Evolutionary conservation across 805 yeast species (phyloP).

Genomic region (Spathaspora gorwiae): DNA sequence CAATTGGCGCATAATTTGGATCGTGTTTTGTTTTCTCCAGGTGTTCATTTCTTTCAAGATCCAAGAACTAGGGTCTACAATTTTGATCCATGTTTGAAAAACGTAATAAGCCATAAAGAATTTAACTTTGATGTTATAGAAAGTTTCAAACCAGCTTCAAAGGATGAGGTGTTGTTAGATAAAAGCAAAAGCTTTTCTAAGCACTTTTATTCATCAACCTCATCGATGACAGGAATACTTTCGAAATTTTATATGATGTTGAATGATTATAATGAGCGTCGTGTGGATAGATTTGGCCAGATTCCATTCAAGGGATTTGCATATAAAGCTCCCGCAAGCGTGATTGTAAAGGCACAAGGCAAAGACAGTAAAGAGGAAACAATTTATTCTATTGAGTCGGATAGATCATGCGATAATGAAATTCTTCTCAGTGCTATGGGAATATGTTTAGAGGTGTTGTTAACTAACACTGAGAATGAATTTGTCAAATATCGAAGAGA

Average conservation of each 20-base stretch:
- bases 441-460: constrained; percentile 68
- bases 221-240: constrained; percentile 76
- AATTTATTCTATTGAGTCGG: constrained; percentile 65
- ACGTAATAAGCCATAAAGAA: constrained; percentile 59
- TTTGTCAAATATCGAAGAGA: constrained; percentile 37
- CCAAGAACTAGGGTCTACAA: constrained; percentile 71
- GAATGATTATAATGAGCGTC: constrained; percentile 33
- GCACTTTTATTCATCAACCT: constrained; percentile 72
- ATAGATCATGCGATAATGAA: constrained; percentile 62
- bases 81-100: constrained; percentile 55
- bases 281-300: constrained; percentile 23
- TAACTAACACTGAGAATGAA: constrained; percentile 56
- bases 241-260: constrained; percentile 71
- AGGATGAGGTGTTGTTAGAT: constrained; percentile 49
- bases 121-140: constrained; percentile 58
- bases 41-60: constrained; percentile 77
- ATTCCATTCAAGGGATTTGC: constrained; percentile 43
- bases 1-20: constrained; percentile 61
- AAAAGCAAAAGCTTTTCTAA: constrained; percentile 38
- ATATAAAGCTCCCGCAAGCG: constrained; percentile 40
- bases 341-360: constrained; percentile 51
- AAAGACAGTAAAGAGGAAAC: constrained; percentile 15
- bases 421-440: constrained; percentile 72
- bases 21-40: constrained; percentile 70
- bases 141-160: constrained; percentile 61